Conservation (phyloP, 441 rosid species). For the Gossypium aridum region DNA sequence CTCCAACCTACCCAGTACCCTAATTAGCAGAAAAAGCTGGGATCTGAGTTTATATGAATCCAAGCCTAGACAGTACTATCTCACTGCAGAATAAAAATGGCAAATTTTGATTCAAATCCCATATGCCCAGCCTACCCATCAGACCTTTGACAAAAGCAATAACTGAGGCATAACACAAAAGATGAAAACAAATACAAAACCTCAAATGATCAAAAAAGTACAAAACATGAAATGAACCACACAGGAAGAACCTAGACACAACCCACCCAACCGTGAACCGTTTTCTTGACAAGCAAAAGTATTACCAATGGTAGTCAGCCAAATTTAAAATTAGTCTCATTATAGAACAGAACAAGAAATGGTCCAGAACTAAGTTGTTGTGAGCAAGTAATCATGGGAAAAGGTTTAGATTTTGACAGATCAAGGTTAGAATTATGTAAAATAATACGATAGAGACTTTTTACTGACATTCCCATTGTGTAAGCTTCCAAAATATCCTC, state of each 20-base stretch:
- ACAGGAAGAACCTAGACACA: not conserved
- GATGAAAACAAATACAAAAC: not conserved
- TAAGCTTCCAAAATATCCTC: not conserved
- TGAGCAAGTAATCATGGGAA: not conserved
- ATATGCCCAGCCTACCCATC: not conserved
- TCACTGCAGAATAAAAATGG: not conserved
- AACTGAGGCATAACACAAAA: not conserved
- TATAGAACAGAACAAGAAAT: not conserved
- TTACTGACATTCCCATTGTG: not conserved
- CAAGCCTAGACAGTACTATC: not conserved
- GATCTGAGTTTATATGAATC: not conserved
- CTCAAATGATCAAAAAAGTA: not conserved
- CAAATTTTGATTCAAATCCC: conserved; percentile 1
- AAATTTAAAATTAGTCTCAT: not conserved
- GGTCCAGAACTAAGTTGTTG: not conserved
- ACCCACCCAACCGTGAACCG: not conserved
- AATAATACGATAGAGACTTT: not conserved
- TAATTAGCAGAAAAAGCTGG: not conserved
- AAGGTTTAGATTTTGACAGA: not conserved
- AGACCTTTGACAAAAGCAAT: not conserved
- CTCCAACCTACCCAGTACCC: not conserved
- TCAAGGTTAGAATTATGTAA: not conserved
- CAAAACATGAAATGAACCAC: not conserved
- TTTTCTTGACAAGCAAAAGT: not conserved
- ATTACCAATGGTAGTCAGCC: not conserved